A percentile compares a stretch with the other conserved stretches of the same genome.
Evolutionary conservation across 2,329 filamentous ascomycete genomes (phyloP).

Genomic region (Pseudopithomyces chartarum): DNA sequence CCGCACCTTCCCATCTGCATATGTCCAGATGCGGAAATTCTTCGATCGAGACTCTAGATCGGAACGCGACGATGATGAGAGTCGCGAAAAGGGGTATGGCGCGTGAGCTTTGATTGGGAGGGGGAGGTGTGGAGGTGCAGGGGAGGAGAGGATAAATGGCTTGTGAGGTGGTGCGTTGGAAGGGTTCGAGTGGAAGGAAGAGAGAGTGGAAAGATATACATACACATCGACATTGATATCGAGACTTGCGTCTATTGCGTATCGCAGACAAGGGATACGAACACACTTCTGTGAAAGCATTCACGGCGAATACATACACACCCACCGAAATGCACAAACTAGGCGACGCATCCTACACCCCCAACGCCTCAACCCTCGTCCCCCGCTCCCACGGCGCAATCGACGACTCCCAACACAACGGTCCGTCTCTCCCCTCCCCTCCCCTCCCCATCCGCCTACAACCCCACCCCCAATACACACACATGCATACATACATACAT

Average conservation of each 20-base stretch:
- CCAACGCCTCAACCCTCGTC: neutral
- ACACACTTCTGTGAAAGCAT: no score
- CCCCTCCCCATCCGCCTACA: neutral
- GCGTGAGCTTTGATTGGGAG: neutral
- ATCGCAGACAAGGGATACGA: no score
- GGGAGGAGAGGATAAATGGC: neutral
- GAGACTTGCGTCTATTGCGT: no score
- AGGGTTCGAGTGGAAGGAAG: no score
- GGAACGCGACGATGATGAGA: neutral
- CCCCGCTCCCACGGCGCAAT: neutral
- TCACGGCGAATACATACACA: no score
- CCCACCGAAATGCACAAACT: neutral
- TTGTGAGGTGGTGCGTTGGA: no score
- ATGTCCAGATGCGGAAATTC: neutral
- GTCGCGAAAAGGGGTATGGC: neutral
- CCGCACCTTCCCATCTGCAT: neutral
- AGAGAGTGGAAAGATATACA: no score
- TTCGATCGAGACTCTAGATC: neutral
- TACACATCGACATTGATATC: no score
- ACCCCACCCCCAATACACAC: conserved; percentile 1
- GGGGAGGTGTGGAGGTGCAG: neutral
- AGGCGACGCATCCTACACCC: neutral
- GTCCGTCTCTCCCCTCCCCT: neutral
- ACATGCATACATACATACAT: no score
- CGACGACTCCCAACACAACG: neutral